Evolutionary conservation across 257 asterid genomes (phyloP), one percentile per base, ranked within the genome.

Genomic region (Coffea canephora): DNA sequence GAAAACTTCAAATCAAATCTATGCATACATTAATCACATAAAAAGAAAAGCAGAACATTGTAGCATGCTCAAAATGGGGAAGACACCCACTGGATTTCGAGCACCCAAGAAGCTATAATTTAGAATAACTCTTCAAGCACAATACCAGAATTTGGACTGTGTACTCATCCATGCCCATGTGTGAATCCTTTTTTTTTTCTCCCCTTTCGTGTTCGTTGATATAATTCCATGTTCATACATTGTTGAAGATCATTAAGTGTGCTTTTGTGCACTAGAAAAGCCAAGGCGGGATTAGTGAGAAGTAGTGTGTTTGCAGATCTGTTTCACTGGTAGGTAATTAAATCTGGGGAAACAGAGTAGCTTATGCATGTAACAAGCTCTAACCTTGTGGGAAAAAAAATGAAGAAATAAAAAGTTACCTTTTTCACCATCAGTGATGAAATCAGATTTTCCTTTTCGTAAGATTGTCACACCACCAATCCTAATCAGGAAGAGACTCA

Each of bases 391-490:
- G 4, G 23, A 11, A 27, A 19, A 52, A 41, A 73, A 49, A 43
- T 70, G 76, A 23, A 74, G 76, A 55, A 57, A 77, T 78, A 41
- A 59, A 77, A 3, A 74, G 8, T 13, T 89, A 96, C 97, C 98
- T 84, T 91, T 81, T 84, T 90, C 90, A 21, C 99, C 98, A 83
- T 92, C 90, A 79, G 96, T 90, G 85, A 96, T 87, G 27, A 84
- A 81, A 88, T 94, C 98, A 3, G 92, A 88, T 76, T 83, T 88
- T 81, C 98, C 99, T 88, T 96, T 94, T 86, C 88, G 87, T 76
- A 96, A 84, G 78, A 94, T 87, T 75, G 98, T 96, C 78, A 85
- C 98, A 36, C 94, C 95, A 65, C 96, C 98, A 46, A 93, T 85
- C 86, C 99, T 95, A 89, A 78, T 66, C 54, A 82, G 77, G 71